phyloP scores from a whole-genome alignment of 2,329 filamentous ascomycete genomes.

The Trichoderma brevicompactum region DNA sequence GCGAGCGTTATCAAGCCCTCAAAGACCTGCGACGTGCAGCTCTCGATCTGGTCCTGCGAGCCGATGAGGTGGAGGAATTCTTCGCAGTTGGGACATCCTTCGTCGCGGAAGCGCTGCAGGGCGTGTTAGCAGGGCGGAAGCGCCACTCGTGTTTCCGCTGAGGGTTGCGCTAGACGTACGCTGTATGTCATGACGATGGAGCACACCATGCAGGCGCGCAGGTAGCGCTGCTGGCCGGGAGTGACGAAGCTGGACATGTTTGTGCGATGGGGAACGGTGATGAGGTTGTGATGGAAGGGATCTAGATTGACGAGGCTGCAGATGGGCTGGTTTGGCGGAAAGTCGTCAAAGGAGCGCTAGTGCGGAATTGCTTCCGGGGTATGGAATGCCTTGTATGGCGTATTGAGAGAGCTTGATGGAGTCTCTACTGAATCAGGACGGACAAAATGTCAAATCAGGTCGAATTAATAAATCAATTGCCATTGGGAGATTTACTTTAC shows the following conservation, averaged over 20 bases:
- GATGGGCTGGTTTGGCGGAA: conserved; percentile 14
- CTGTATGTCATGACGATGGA: conserved; percentile 85
- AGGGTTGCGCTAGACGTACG: conserved; percentile 52
- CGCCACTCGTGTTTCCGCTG: background rate
- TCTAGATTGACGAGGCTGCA: conserved; percentile 14
- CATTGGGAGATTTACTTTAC: too few species aligned
- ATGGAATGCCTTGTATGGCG: background rate
- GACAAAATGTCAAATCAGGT: too few species aligned
- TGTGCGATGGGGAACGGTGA: background rate
- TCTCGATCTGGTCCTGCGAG: conserved; percentile 79
- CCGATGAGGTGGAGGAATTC: conserved; percentile 82
- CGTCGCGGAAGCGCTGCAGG: conserved; percentile 75
- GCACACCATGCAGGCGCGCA: conserved; percentile 99
- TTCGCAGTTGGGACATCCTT: conserved; percentile 97
- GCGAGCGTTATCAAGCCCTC: conserved; percentile 87
- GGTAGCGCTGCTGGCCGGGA: conserved; percentile 76
- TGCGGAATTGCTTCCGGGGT: conserved; percentile 26
- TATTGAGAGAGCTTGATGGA: too few species aligned
- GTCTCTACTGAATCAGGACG: too few species aligned
- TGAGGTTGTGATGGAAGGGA: background rate
- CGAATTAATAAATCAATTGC: too few species aligned
- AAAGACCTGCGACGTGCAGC: conserved; percentile 95
- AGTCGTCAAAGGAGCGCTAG: conserved; percentile 13
- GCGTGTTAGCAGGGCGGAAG: background rate
- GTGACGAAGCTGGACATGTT: conserved; percentile 39